phyloP scores from a whole-genome alignment of 306 rosid species.

The Medicago lupulina region DNA sequence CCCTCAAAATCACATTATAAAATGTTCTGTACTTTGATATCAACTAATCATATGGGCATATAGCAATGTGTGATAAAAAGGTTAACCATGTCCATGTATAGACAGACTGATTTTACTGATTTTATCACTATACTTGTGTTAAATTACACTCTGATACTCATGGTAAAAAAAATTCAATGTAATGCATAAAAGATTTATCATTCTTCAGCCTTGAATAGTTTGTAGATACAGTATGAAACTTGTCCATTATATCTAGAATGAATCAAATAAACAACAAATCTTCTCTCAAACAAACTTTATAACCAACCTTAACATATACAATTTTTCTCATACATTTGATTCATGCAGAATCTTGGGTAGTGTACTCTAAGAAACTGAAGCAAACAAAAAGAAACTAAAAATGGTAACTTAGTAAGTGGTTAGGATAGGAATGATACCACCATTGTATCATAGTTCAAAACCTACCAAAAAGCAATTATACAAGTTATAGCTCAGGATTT shows the following conservation, averaged over 20 bases:
- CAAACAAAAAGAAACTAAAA: no score
- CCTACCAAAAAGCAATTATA: neutral
- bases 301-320: neutral
- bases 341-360: no score
- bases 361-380: no score
- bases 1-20: no score
- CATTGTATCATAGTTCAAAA: neutral
- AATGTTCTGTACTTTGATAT: no score
- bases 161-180: no score
- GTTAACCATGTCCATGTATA: no score
- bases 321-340: neutral
- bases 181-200: neutral
- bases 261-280: neutral
- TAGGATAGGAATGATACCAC: neutral
- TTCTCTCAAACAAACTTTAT: constrained; percentile 2
- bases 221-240: neutral
- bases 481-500: constrained; percentile 48
- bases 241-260: neutral
- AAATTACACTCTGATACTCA: no score
- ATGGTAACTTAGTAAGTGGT: neutral
- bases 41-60: no score
- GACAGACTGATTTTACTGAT: no score
- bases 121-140: no score
- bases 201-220: neutral
- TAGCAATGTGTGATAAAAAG: no score